These are phyloP conservation scores for Fusarium oxysporum DNA, from an alignment of 2,329 filamentous ascomycete genomes.

Conservation along the genomic window DNA sequence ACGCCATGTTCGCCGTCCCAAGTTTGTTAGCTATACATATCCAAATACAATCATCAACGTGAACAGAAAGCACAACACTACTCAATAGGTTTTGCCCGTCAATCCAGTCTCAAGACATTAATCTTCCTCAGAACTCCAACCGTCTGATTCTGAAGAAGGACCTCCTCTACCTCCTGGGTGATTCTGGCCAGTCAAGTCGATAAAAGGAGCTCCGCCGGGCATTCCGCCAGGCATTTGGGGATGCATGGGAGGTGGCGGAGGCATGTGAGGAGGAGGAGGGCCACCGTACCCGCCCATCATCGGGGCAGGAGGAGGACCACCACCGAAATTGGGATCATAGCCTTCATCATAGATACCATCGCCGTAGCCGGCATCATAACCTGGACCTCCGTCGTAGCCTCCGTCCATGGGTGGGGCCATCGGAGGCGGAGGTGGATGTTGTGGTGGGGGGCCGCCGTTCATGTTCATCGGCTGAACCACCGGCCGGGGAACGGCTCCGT, in stretches of 20 bases:
- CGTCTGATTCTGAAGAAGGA: conserved; percentile 10
- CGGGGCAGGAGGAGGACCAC: conserved; percentile 24
- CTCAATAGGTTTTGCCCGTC: conserved; percentile 3
- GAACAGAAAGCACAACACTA: background rate
- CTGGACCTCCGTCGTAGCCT: conserved; percentile 16
- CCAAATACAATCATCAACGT: conserved; percentile 5
- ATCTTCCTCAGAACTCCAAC: conserved; percentile 13
- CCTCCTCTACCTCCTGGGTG: conserved; percentile 21
- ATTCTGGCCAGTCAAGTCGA: conserved; percentile 41
- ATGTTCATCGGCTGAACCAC: conserved; percentile 29
- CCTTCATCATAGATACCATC: conserved; percentile 30
- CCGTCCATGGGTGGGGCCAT: conserved; percentile 38
- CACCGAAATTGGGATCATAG: conserved; percentile 25
- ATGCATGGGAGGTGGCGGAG: conserved; percentile 34
- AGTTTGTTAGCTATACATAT: conserved; percentile 28
- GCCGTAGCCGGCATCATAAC: conserved; percentile 17
- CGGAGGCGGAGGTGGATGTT: conserved; percentile 23
- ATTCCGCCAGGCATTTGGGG: conserved; percentile 23
- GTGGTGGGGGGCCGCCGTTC: conserved; percentile 28
- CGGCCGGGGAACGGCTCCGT: conserved; percentile 39
- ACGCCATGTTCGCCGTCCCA: conserved; percentile 33
- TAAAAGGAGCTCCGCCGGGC: conserved; percentile 37
- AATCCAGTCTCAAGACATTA: conserved; percentile 1
- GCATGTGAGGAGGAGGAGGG: conserved; percentile 23
- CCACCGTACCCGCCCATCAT: conserved; percentile 6